Evolutionary conservation across 768 basidiomycete species (phyloP).

Genomic region (Leccinum barrowsii): DNA sequence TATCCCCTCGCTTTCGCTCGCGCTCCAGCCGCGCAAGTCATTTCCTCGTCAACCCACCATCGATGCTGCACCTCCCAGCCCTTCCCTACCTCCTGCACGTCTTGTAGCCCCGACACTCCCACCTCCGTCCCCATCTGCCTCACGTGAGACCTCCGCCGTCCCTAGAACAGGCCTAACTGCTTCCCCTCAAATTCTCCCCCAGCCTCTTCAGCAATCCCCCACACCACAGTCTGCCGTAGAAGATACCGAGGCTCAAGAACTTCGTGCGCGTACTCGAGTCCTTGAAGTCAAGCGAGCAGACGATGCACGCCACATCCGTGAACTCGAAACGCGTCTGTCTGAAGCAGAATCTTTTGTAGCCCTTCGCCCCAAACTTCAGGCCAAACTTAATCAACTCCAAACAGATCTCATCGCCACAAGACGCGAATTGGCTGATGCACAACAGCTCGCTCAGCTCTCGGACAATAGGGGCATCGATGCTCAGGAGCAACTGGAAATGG

Average conservation of each 20-base stretch:
- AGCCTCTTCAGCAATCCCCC: slow-evolving; percentile 20
- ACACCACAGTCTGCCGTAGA: slow-evolving; percentile 34
- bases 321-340: slow-evolving; percentile 77
- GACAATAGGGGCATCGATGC: slow-evolving; percentile 72
- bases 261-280: slow-evolving; percentile 78
- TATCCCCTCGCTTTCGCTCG: slow-evolving; percentile 39
- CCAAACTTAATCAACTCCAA: slow-evolving; percentile 78
- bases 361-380: slow-evolving; percentile 86
- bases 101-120: slow-evolving; percentile 24
- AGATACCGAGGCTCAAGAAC: slow-evolving; percentile 70
- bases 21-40: slow-evolving; percentile 49
- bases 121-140: slow-evolving; percentile 14
- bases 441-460: slow-evolving; percentile 68
- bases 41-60: slow-evolving; percentile 43
- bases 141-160: slow-evolving; percentile 17
- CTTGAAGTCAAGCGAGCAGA: slow-evolving; percentile 86
- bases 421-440: slow-evolving; percentile 73
- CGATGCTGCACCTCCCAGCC: slow-evolving; percentile 31
- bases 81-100: slow-evolving; percentile 21
- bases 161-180: slow-evolving; percentile 38
- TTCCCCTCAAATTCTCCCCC: slow-evolving; percentile 27
- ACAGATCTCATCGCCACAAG: slow-evolving; percentile 72
- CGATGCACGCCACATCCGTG: slow-evolving; percentile 78
- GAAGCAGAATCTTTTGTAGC: slow-evolving; percentile 84
- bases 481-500: slow-evolving; percentile 91